A percentile compares a stretch with the other conserved stretches of the same genome.
Conservation (phyloP, 345 rosid genomes). For the Cardamine occulta region DNA sequence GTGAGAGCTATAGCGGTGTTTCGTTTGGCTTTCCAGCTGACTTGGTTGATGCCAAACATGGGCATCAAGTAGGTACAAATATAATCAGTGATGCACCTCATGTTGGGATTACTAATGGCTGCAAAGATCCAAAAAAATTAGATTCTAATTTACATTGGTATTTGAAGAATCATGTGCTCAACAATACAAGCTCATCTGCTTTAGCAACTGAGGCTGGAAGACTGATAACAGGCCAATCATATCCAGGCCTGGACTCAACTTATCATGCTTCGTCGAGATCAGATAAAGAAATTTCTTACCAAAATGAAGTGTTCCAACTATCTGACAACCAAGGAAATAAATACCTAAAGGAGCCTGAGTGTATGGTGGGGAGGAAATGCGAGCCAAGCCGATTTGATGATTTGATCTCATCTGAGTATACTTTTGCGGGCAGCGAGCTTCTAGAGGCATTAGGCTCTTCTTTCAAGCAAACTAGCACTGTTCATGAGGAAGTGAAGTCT, state of each 20-base stretch:
- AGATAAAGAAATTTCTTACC: conserved; percentile 41
- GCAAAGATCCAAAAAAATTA: conserved; percentile 46
- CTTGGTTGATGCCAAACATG: conserved; percentile 44
- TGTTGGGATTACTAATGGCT: conserved; percentile 51
- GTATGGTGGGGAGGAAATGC: conserved; percentile 43
- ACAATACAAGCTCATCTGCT: conserved; percentile 44
- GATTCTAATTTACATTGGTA: conserved; percentile 42
- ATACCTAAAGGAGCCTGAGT: conserved; percentile 46
- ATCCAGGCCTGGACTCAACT: conserved; percentile 47
- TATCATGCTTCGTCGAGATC: conserved; percentile 41
- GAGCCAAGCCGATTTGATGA: conserved; percentile 47
- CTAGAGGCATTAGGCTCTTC: conserved; percentile 84
- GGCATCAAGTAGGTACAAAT: conserved; percentile 47
- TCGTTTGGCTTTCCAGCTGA: conserved; percentile 38
- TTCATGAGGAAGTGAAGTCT: conserved; percentile 53
- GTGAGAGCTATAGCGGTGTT: conserved; percentile 47
- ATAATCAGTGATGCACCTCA: conserved; percentile 33
- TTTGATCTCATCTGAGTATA: conserved; percentile 51
- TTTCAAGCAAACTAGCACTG: conserved; percentile 50
- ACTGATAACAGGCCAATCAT: conserved; percentile 40
- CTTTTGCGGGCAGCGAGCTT: conserved; percentile 75
- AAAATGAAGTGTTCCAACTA: conserved; percentile 38
- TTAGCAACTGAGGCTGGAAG: conserved; percentile 55
- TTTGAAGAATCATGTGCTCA: conserved; percentile 45
- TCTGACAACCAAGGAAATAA: conserved; percentile 50